A percentile compares a stretch with the other conserved stretches of the same genome.
Evolutionary conservation across 768 basidiomycete genomes (phyloP).

Genomic region (Leccinum aurantiacum): DNA sequence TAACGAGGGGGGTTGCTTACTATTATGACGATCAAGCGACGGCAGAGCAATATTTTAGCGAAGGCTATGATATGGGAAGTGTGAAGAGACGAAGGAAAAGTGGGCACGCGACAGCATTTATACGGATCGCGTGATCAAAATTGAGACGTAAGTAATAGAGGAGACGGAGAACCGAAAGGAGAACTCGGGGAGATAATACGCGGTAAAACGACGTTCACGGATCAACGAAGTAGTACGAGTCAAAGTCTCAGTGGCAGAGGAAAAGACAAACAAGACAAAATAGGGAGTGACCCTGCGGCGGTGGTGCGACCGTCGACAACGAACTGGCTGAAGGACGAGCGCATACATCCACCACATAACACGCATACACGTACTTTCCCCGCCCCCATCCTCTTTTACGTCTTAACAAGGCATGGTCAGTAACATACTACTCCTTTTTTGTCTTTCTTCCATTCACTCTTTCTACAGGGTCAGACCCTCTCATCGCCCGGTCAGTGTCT

Average conservation of each 20-base stretch:
- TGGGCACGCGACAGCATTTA: constrained; percentile 31
- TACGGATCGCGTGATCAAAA: constrained; percentile 12
- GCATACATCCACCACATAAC: constrained; percentile 11
- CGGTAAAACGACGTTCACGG: neutral
- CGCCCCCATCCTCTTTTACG: constrained; percentile 22
- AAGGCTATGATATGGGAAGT: neutral
- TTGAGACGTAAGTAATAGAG: constrained; percentile 10
- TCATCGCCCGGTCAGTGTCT: constrained; percentile 66
- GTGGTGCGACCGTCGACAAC: constrained; percentile 7
- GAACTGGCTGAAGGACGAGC: constrained; percentile 2
- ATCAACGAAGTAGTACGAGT: neutral
- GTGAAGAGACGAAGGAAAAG: neutral
- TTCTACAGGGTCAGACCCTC: constrained; percentile 77
- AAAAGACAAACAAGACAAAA: constrained; percentile 37
- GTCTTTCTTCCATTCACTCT: constrained; percentile 9
- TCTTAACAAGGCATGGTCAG: constrained; percentile 34
- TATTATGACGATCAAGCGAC: neutral
- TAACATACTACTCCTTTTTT: constrained; percentile 1
- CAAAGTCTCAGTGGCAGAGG: constrained; percentile 5
- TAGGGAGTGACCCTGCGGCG: constrained; percentile 16
- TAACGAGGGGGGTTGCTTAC: neutral
- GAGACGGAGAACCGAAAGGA: neutral
- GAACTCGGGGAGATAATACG: constrained; percentile 18
- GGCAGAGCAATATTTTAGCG: neutral
- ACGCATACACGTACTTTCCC: constrained; percentile 4